A percentile compares a stretch with the other conserved stretches of the same genome.
Evolutionary conservation across 306 rosid species (phyloP).

Genomic region (Lathyrus aphaca): DNA sequence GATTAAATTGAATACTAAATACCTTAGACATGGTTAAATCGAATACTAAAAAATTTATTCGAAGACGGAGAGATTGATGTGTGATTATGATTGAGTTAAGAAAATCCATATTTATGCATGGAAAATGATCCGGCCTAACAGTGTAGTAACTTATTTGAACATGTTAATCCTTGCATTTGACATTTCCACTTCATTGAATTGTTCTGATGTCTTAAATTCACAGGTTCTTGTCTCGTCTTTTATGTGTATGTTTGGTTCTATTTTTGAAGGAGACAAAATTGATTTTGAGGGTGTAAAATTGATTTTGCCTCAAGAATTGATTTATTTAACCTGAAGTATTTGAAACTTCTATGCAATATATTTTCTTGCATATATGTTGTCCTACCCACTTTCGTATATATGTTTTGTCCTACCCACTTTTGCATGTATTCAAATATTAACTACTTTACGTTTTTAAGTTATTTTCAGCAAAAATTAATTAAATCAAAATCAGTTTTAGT

Average conservation of each 20-base stretch:
- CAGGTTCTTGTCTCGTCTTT: conserved; percentile 2
- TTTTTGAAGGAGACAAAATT: not conserved
- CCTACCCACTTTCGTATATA: not conserved
- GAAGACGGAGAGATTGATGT: conserved; percentile 8
- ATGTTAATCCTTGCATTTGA: conserved; percentile 1
- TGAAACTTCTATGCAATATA: not conserved
- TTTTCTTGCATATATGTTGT: not conserved
- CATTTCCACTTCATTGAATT: conserved; percentile 22
- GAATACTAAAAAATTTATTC: not conserved
- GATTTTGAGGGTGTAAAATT: not conserved
- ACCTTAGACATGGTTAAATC: conserved; percentile 22
- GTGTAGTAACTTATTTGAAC: not conserved
- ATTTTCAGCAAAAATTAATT: not conserved
- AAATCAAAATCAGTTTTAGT: not conserved
- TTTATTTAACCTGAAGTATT: not conserved
- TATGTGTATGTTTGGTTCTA: not conserved
- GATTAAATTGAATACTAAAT: conserved; percentile 1
- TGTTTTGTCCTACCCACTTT: not conserved
- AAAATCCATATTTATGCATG: conserved; percentile 16
- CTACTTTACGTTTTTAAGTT: not conserved
- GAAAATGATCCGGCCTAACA: conserved; percentile 23
- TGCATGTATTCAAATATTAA: not conserved
- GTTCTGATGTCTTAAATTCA: conserved; percentile 27
- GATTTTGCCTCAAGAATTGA: not conserved
- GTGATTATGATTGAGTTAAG: conserved; percentile 15